Evolutionary conservation across 352 stramenopile genomes (phyloP), one percentile per base, ranked within the genome.

Genomic region (Pythium oligandrum): DNA sequence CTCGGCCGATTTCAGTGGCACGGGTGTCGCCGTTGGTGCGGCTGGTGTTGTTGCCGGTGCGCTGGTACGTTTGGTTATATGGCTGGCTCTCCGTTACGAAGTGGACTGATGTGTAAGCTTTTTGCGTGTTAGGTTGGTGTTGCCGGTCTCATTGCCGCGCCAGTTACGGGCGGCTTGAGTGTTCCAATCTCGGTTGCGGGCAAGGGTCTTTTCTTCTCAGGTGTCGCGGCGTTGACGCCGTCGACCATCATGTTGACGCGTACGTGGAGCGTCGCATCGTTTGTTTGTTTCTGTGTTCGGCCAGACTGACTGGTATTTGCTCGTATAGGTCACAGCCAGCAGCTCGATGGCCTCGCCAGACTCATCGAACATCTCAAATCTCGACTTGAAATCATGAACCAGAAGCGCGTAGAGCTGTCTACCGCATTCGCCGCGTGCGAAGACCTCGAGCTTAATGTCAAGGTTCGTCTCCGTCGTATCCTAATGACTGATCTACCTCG

Each of bases 201-300:
- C 56, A 95, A 95, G 59, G 83, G 84, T 35, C 71, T 95, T 34
- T 90, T 95, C 59, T 76, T 92, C 55, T 80, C 82, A 5, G 84
- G 84, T 10, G 67, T 90, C 6, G 84, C 84, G 1, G 82, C 84
- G 1, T 39, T 95, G 33, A 90, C 84, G 2, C 84, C 82, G 26
- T 95, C 82, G n/a, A 80, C 77, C 40, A 89, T 95, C 55, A 88
- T 95, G 68, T 68, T 95, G 7, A 90, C 72, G 54, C 83, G 84
- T 94, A 84, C 53, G 76, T 84, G 33, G 4, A 4, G 10, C 35
- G 30, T 6, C 44, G 6, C 10, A 17, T 51, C 26, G 51, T 7
- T 6, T 42, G 12, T 31, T 7, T 38, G 26, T 17, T 38, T n/a
- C 38, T 59, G 10, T 40, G 30, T n/a, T 33, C 17, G 17, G 17